Percentiles rank a stretch among this genome's conserved stretches.
phyloP scores from a whole-genome alignment of 2,329 filamentous ascomycete species.

The Colletotrichum acutatum region DNA sequence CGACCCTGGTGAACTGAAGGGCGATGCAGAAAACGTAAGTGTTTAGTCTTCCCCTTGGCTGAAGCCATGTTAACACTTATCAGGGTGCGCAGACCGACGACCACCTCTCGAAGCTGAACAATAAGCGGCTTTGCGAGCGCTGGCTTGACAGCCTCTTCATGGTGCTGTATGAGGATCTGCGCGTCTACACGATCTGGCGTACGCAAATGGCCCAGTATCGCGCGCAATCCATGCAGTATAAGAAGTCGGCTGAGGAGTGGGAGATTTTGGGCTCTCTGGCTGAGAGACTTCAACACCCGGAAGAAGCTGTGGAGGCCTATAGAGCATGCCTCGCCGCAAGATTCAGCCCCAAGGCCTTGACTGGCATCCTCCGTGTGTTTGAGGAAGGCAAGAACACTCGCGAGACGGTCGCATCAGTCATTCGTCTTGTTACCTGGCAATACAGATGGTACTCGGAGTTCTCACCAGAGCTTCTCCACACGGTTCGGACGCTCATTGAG shows the following conservation, averaged over 20 bases:
- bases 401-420: slow-evolving; percentile 85
- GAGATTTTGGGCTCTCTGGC: slow-evolving; percentile 95
- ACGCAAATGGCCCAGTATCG: slow-evolving; percentile 97
- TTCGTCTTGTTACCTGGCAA: slow-evolving; percentile 95
- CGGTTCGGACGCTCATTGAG: slow-evolving; percentile 92
- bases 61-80: slow-evolving; percentile 36
- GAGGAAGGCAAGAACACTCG: slow-evolving; percentile 82
- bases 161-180: slow-evolving; percentile 97
- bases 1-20: slow-evolving; percentile 80
- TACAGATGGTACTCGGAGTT: slow-evolving; percentile 99
- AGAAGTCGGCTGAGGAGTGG: slow-evolving; percentile 97
- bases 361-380: slow-evolving; percentile 83
- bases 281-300: slow-evolving; percentile 89
- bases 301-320: slow-evolving; percentile 94
- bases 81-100: slow-evolving; percentile 74
- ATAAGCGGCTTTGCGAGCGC: slow-evolving; percentile 95
- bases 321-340: slow-evolving; percentile 86
- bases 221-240: slow-evolving; percentile 93
- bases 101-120: slow-evolving; percentile 90
- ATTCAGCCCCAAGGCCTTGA: slow-evolving; percentile 93
- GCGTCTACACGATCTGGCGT: slow-evolving; percentile 99
- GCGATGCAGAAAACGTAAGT: slow-evolving; percentile 76
- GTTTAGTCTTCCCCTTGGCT: background rate
- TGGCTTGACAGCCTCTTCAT: slow-evolving; percentile 99
- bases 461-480: slow-evolving; percentile 88